A percentile compares a stretch with the other conserved stretches of the same genome.
Evolutionary conservation across 441 rosid species (phyloP).

Genomic region (Iberis amara): DNA sequence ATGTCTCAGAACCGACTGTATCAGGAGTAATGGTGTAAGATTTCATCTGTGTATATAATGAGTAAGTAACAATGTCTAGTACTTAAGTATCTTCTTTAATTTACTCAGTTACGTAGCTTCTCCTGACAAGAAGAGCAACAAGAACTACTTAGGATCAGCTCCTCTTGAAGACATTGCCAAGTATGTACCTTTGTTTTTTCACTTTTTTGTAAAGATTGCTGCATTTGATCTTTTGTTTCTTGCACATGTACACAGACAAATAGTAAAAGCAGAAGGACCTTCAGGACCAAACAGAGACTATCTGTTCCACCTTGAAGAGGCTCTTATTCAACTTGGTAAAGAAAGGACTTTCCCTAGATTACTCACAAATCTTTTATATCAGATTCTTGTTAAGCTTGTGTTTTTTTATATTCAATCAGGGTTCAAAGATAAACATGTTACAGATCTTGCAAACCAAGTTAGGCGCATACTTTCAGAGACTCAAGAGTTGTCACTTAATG

Average conservation of each 20-base stretch:
- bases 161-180: slow-evolving; percentile 65
- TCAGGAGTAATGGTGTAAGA: slow-evolving; percentile 83
- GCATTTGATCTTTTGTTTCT: slow-evolving; percentile 6
- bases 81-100: slow-evolving; percentile 3
- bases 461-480: slow-evolving; percentile 45
- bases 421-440: slow-evolving; percentile 63
- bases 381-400: background rate
- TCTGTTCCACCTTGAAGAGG: slow-evolving; percentile 65
- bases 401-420: slow-evolving; percentile 34
- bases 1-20: slow-evolving; percentile 59
- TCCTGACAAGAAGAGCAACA: slow-evolving; percentile 60
- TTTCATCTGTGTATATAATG: no score
- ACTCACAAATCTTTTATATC: background rate
- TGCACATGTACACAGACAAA: slow-evolving; percentile 47
- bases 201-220: background rate
- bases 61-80: slow-evolving; percentile 4
- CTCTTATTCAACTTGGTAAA: slow-evolving; percentile 58
- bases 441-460: slow-evolving; percentile 63
- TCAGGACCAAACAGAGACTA: slow-evolving; percentile 94
- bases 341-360: background rate
- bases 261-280: slow-evolving; percentile 70
- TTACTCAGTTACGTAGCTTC: slow-evolving; percentile 71
- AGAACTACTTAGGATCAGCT: slow-evolving; percentile 72
- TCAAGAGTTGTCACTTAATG: slow-evolving; percentile 18
- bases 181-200: slow-evolving; percentile 32